Evolutionary conservation across 768 basidiomycete genomes (phyloP), one percentile per base, ranked within the genome.

Genomic region (Suillus decipiens): DNA sequence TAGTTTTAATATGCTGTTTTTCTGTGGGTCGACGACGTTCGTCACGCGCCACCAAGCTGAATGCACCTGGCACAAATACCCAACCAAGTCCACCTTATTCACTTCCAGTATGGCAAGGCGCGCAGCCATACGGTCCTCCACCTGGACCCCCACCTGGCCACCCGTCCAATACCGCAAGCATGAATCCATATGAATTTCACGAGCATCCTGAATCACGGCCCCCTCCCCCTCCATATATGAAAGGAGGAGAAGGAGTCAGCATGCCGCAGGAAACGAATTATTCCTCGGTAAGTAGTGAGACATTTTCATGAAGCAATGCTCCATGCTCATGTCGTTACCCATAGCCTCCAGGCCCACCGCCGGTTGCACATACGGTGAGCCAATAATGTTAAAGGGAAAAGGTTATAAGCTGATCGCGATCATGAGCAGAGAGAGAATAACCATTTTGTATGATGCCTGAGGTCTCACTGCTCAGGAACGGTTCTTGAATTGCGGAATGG

Each of bases 241-340:
- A 60, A 8, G 61, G 34, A 12, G 39, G 19, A 19, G 54, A 14
- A 14, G 11, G 56, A 22, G 19, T n/a, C 28, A 43, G 59, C 63
- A 9, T n/a, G 34, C 61, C 50, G 33, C 62, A 63, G 42, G 39
- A 14, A 17, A 3, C 28, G 3, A 2, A 41, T 43, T 63, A 63
- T 42, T n/a, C 36, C 39, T 45, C 74, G n/a, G 73, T 74, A 56
- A 70, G 73, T 37, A 24, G 0, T 48, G 24, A 12, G 22, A 37
- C 42, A 33, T 11, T 17, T 28, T 10, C 3, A 31, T 15, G 9
- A 37, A 42, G 37, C 55, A 51, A 42, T n/a, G 3, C 31, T 45
- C 34, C 14, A 10, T 28, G 5, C 22, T 53, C 39, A 34, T 48
- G 37, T 43, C 4, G 47, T 68, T 66, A 61, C 61, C 22, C 19